Base-by-base conservation (phyloP, 768 basidiomycete species). In the Naematelia encephala region DNA sequence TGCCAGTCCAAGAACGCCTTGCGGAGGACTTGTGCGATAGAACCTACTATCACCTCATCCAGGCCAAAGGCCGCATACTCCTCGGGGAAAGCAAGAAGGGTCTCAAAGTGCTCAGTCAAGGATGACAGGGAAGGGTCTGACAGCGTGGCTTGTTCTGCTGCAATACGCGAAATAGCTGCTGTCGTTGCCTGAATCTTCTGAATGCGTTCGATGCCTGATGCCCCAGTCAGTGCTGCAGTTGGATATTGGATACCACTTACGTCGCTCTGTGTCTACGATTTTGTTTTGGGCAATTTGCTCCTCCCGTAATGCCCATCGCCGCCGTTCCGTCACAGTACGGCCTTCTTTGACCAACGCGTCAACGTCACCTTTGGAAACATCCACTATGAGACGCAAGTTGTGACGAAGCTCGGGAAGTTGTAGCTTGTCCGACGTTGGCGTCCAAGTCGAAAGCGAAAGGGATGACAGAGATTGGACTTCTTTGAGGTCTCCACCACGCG, bases 351-450 rank as follows among this genome's bases (percentile, higher is more conserved):
- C 91, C 22, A 98, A 84, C 4, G 89, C 88, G 55, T 91, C 88
- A 12, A 99, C 82, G 60, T 94, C 89, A 16, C 82, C 84, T 67
- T 89, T 89, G 68, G 91, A 87, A 1, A 85, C 82, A 48, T 91
- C 89, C 1, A 84, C 82, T 29, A 99, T 90, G 44, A 97, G 83
- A 3, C 88, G 85, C 25, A 99, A 79, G 75, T 98, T 99, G 75
- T 99, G 93, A 23, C 94, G 85, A n/a, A 99, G 85, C 80, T 99
- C 96, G 0, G 96, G 96, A 62, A 98, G 86, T 55, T 90, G 87
- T 49, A 86, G 90, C 4, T 87, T 82, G 67, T 99, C 94, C 13
- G 85, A 84, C 0, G 91, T 86, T 0, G 91, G 90, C 10, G 88
- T 86, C 91, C 92, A 96, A 2, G 67, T 66, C 2, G 75, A 76